Conservation (phyloP, 306 rosid genomes). For the Macrotyloma uniflorum region DNA sequence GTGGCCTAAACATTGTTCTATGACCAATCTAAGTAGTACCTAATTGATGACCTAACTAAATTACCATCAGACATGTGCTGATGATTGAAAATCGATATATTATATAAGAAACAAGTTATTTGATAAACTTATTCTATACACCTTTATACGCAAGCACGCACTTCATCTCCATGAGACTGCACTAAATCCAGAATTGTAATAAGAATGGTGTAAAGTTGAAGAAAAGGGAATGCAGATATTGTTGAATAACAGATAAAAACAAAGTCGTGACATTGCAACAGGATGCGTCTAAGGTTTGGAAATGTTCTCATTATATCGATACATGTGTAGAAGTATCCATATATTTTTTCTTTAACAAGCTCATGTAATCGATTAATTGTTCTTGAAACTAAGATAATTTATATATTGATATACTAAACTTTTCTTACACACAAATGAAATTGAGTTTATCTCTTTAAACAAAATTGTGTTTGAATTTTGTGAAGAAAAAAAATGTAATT, state of each 20-base stretch:
- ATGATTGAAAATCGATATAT: neutral
- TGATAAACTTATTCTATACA: neutral
- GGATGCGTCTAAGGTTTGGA: too few species aligned
- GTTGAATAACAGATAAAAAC: neutral
- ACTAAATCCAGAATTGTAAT: neutral
- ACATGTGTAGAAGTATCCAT: neutral
- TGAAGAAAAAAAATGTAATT: too few species aligned
- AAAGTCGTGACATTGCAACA: neutral
- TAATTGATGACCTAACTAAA: constrained; percentile 27
- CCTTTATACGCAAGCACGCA: constrained; percentile 33
- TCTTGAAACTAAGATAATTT: neutral
- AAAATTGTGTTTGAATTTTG: too few species aligned
- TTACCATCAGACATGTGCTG: constrained; percentile 8
- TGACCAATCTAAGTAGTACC: neutral
- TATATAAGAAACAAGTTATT: neutral
- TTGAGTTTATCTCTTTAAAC: too few species aligned
- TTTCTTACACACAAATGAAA: too few species aligned
- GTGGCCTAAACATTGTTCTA: neutral
- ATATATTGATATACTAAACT: too few species aligned
- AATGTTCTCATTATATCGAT: too few species aligned
- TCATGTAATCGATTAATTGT: neutral
- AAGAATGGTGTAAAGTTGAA: constrained; percentile 12
- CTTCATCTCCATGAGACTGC: constrained; percentile 1
- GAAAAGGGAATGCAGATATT: neutral
- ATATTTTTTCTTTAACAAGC: neutral